phyloP scores from a whole-genome alignment of 345 rosid species.

The Salix purpurea region DNA sequence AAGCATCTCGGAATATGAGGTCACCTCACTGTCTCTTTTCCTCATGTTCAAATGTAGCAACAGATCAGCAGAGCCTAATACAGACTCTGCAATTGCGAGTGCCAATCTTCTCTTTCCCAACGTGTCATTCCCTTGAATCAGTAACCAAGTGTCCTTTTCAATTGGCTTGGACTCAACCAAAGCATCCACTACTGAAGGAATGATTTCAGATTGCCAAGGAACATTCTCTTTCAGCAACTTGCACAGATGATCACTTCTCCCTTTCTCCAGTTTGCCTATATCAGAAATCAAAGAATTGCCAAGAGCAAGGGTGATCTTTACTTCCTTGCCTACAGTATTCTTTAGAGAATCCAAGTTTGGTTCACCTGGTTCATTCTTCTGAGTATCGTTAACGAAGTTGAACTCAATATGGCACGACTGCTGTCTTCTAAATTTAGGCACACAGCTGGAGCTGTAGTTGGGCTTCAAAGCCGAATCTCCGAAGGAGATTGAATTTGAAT shows the following conservation, averaged over 20 bases:
- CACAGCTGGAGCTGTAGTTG: constrained; percentile 27
- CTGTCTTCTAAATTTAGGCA: constrained; percentile 66
- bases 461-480: constrained; percentile 40
- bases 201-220: constrained; percentile 63
- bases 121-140: constrained; percentile 64
- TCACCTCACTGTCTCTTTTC: constrained; percentile 24
- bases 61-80: constrained; percentile 48
- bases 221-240: constrained; percentile 53
- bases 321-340: constrained; percentile 54
- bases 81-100: constrained; percentile 48
- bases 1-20: constrained; percentile 33
- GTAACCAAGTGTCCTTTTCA: constrained; percentile 47
- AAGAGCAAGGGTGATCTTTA: constrained; percentile 68
- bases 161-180: constrained; percentile 32
- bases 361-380: constrained; percentile 31
- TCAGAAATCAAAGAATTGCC: constrained; percentile 49
- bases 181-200: constrained; percentile 49
- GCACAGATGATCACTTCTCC: constrained; percentile 26
- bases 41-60: constrained; percentile 45
- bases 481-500: constrained; percentile 43
- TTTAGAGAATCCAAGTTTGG: constrained; percentile 60
- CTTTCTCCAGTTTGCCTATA: constrained; percentile 31
- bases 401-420: constrained; percentile 66
- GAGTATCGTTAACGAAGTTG: constrained; percentile 35
- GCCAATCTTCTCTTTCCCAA: constrained; percentile 74